Conservation (phyloP, 495 filamentous ascomycete species). For the Daldinia grandis region DNA sequence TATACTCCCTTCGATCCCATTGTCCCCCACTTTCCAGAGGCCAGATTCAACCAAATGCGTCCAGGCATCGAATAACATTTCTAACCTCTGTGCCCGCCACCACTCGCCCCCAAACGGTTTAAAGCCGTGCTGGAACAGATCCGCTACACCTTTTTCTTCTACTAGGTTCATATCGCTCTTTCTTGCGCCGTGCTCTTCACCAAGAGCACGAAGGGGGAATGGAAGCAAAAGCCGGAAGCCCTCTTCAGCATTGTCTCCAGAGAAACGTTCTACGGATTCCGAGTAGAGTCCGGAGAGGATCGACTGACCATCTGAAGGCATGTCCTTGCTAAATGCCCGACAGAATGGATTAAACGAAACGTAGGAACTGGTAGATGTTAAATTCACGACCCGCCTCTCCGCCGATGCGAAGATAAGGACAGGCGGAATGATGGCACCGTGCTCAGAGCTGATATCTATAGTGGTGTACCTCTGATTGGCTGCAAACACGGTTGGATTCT, state of each 20-base stretch:
- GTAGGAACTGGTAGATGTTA: not conserved
- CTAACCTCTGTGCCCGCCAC: slow-evolving; percentile 47
- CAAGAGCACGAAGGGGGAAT: slow-evolving; percentile 21
- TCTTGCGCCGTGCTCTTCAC: slow-evolving; percentile 31
- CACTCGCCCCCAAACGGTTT: slow-evolving; percentile 51
- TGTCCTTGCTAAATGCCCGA: too few relatives aligned
- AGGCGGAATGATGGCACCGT: not conserved
- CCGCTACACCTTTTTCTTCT: slow-evolving; percentile 24
- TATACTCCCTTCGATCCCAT: slow-evolving; percentile 53
- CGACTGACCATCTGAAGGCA: too few relatives aligned
- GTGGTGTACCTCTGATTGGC: slow-evolving; percentile 25
- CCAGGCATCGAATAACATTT: slow-evolving; percentile 50
- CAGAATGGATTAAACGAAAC: too few relatives aligned
- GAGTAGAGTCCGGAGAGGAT: slow-evolving; percentile 35
- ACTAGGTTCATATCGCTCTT: slow-evolving; percentile 49
- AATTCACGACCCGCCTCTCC: not conserved
- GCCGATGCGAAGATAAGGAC: not conserved
- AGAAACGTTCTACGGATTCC: slow-evolving; percentile 22
- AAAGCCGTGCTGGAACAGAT: slow-evolving; percentile 54
- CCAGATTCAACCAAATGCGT: slow-evolving; percentile 50
- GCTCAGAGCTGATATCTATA: slow-evolving; percentile 35
- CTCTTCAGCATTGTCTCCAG: slow-evolving; percentile 36
- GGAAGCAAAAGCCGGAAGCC: slow-evolving; percentile 41
- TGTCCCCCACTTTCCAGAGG: slow-evolving; percentile 51
- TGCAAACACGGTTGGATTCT: slow-evolving; percentile 39